Evolutionary conservation across 352 stramenopile genomes (phyloP).

Genomic region (Thraustochytrium sp.): DNA sequence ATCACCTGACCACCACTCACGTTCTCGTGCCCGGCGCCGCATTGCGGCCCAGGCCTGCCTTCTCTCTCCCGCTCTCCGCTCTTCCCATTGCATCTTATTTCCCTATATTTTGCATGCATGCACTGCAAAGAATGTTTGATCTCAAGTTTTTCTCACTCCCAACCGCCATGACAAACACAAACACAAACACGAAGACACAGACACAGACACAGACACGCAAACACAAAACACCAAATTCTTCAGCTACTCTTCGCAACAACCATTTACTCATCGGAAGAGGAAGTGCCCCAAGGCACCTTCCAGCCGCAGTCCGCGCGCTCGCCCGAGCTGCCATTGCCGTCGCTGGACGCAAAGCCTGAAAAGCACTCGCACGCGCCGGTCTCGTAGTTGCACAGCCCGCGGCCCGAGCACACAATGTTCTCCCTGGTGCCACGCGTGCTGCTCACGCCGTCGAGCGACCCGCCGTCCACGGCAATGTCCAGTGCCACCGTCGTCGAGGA

Average conservation of each 20-base stretch:
- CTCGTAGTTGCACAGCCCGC: constrained; percentile 63
- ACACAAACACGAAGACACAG: too few species aligned
- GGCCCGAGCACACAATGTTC: constrained; percentile 65
- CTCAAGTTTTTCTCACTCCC: too few species aligned
- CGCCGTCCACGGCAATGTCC: not conserved
- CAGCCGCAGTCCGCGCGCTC: constrained; percentile 43
- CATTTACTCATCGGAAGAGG: not conserved
- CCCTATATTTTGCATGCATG: too few species aligned
- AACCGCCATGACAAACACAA: too few species aligned
- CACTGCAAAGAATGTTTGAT: too few species aligned
- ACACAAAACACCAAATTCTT: too few species aligned
- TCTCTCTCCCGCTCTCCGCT: too few species aligned
- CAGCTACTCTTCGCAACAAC: not conserved
- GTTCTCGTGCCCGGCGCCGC: too few species aligned
- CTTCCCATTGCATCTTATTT: too few species aligned
- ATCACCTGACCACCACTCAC: too few species aligned
- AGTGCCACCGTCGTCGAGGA: not conserved
- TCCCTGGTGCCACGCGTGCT: constrained; percentile 63
- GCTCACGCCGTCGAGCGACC: not conserved
- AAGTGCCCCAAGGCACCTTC: constrained; percentile 34
- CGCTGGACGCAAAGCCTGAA: constrained; percentile 65
- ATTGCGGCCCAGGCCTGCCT: too few species aligned
- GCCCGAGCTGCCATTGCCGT: constrained; percentile 52
- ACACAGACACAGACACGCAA: too few species aligned
- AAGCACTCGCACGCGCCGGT: constrained; percentile 66